These are phyloP conservation scores for Debaryomyces prosopidis DNA, from an alignment of 805 yeast genomes.

Conservation along the genomic window DNA sequence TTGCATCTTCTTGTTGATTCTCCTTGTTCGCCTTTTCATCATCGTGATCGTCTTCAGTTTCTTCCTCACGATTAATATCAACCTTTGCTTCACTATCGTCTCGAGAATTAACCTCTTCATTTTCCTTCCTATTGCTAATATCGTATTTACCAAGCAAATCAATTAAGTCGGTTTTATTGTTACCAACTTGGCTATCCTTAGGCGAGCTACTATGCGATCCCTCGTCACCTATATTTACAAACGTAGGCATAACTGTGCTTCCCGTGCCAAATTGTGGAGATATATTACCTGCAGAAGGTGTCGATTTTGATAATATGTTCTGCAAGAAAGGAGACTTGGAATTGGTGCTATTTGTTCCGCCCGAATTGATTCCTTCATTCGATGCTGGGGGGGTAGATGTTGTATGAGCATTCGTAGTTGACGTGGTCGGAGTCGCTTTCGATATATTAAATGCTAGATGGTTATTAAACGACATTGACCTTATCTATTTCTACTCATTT, in stretches of 20 bases:
- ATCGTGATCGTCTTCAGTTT: slow-evolving; percentile 1
- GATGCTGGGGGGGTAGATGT: slow-evolving; percentile 16
- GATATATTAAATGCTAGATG: slow-evolving; percentile 34
- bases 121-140: slow-evolving; percentile 11
- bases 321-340: slow-evolving; percentile 18
- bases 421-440: slow-evolving; percentile 43
- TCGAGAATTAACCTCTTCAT: slow-evolving; percentile 8
- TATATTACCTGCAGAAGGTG: slow-evolving; percentile 6
- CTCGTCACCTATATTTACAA: slow-evolving; percentile 18
- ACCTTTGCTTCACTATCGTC: not conserved
- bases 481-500: not conserved
- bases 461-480: slow-evolving; percentile 27
- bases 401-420: slow-evolving; percentile 37
- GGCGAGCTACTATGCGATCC: slow-evolving; percentile 1
- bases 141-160: slow-evolving; percentile 39
- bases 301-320: slow-evolving; percentile 11
- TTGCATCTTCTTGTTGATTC: not conserved
- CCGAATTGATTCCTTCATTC: slow-evolving; percentile 5
- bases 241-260: slow-evolving; percentile 15
- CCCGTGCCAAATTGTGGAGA: slow-evolving; percentile 8
- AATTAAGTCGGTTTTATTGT: slow-evolving; percentile 20
- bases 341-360: slow-evolving; percentile 1
- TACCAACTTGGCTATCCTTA: not conserved
- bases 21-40: not conserved
- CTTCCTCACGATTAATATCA: slow-evolving; percentile 5